Conservation (phyloP, 208 protist genomes). For the Dictyostelium gargantuum region DNA sequence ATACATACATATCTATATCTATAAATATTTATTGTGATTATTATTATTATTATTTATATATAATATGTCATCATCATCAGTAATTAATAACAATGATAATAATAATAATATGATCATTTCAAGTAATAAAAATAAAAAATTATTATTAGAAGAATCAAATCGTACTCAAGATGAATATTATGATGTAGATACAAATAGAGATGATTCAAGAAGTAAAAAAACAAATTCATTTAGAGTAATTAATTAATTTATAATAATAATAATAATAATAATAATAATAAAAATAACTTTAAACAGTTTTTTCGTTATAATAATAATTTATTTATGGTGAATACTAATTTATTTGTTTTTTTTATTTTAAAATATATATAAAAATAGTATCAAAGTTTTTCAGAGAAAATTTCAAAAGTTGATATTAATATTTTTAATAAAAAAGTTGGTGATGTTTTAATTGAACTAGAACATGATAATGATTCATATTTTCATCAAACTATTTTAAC, state of each 20-base stretch:
- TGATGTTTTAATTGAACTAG: constrained; percentile 25
- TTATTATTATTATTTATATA: no score
- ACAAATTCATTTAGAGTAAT: constrained; percentile 46
- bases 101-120: background rate
- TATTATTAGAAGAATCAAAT: background rate
- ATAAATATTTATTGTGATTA: no score
- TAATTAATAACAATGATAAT: background rate
- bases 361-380: constrained; percentile 1
- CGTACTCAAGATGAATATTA: background rate
- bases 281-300: background rate
- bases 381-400: constrained; percentile 41
- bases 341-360: background rate
- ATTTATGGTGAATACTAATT: no score
- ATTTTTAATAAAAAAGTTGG: constrained; percentile 54
- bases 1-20: no score
- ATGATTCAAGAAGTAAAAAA: background rate
- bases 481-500: constrained; percentile 13
- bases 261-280: background rate
- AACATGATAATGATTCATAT: constrained; percentile 44
- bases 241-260: background rate
- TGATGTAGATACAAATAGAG: background rate
- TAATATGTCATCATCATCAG: no score
- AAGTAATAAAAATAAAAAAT: background rate
- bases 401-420: constrained; percentile 50
- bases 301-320: no score